phyloP scores from a whole-genome alignment of 176 grass and related monocot species.

The Poa annua region DNA sequence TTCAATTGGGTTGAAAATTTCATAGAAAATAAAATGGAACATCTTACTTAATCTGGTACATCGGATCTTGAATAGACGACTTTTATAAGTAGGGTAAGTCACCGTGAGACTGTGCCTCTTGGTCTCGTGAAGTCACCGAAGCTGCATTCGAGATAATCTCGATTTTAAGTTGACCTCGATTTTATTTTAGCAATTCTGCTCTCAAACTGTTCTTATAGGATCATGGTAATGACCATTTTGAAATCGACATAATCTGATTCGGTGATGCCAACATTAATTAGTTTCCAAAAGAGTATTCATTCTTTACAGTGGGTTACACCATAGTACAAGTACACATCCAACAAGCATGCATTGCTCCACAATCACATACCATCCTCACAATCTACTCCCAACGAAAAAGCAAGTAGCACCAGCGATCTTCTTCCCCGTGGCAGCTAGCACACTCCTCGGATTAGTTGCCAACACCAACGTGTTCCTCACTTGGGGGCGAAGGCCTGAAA shows the following conservation, averaged over 20 bases:
- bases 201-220: neutral
- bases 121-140: too few species aligned
- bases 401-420: slow-evolving; percentile 27
- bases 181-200: neutral
- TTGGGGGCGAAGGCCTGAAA: slow-evolving; percentile 81
- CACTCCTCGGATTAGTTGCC: slow-evolving; percentile 17
- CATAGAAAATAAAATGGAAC: too few species aligned
- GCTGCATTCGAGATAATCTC: too few species aligned
- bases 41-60: too few species aligned
- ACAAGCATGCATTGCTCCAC: slow-evolving; percentile 45
- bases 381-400: slow-evolving; percentile 19
- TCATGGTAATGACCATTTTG: neutral
- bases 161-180: too few species aligned
- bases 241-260: neutral
- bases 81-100: too few species aligned
- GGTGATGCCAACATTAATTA: slow-evolving; percentile 7
- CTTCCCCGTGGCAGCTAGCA: slow-evolving; percentile 29
- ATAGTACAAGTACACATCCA: slow-evolving; percentile 50
- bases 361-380: slow-evolving; percentile 34
- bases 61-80: too few species aligned
- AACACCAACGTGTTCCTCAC: slow-evolving; percentile 48
- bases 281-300: slow-evolving; percentile 42
- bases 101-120: too few species aligned
- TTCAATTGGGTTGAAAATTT: too few species aligned
- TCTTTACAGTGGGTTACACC: slow-evolving; percentile 56